These are phyloP conservation scores for Fraxinus dipetala DNA, from an alignment of 305 asterid genomes.

Conservation along the genomic window DNA sequence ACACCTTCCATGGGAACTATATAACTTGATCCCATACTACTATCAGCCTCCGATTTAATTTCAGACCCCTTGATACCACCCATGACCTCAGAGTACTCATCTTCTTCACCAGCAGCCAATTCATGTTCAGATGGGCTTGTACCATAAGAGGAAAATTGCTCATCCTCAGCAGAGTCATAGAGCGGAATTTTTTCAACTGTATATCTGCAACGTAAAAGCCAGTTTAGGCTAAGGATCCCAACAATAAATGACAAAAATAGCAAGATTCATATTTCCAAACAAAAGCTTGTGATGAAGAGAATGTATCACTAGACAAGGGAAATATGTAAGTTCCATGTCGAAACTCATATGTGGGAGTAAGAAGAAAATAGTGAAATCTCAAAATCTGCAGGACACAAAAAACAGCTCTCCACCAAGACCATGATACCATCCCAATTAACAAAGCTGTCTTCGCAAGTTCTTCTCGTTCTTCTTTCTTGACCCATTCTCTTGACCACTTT, in stretches of 20 bases:
- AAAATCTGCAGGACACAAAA: neutral
- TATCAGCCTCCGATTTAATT: slow-evolving; percentile 27
- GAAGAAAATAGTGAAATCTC: neutral
- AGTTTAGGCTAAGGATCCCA: slow-evolving; percentile 9
- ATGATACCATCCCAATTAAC: neutral
- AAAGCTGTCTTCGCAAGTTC: neutral
- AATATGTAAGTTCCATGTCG: neutral
- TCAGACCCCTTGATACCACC: slow-evolving; percentile 32
- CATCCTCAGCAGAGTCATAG: slow-evolving; percentile 96
- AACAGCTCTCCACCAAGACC: neutral
- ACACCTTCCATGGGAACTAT: slow-evolving; percentile 28
- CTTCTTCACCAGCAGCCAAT: slow-evolving; percentile 21
- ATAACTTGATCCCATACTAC: slow-evolving; percentile 26
- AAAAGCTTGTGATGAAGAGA: neutral
- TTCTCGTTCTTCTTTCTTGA: neutral
- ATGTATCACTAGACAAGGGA: neutral
- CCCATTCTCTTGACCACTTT: neutral
- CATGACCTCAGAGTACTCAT: slow-evolving; percentile 27
- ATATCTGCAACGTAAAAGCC: slow-evolving; percentile 52
- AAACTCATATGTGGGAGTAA: neutral
- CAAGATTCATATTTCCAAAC: slow-evolving; percentile 1
- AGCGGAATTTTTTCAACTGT: slow-evolving; percentile 79
- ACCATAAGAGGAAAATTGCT: slow-evolving; percentile 43
- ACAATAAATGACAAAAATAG: slow-evolving; percentile 1
- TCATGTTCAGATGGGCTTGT: slow-evolving; percentile 34